Evolutionary conservation across 495 filamentous ascomycete genomes (phyloP), one percentile per base, ranked within the genome.

Genomic region (Tuber magnatum): DNA sequence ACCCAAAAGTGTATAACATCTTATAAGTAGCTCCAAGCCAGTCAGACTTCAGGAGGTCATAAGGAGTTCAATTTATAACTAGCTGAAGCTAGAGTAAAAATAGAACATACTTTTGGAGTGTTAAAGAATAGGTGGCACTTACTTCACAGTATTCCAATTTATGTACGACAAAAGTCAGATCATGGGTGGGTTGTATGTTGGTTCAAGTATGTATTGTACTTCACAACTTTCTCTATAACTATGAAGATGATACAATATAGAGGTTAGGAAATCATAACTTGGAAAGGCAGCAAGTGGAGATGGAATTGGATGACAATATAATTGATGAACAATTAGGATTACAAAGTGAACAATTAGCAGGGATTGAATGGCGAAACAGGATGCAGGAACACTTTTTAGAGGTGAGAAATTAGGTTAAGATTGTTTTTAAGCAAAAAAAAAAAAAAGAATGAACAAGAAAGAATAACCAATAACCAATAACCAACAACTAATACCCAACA

Each of bases 1-100:
- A 56, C 48, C 1, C 2, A 8, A 10, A 2, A 24, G 18, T 56
- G 24, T 2, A 56, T 56, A 7, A 56, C 48, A 5, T 8, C 48
- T 4, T 56, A 56, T 9, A n/a, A 56, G 12, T 22, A 56, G 20
- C 22, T 8, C 9, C 8, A 9, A 12, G 48, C 48, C 0, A n/a
- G 48, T 10, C 6, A 3, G 0, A 0, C 1, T 1, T 0, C 0
- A n/a, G 48, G 20, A 0, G 48, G 24, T 0, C n/a, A 56, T 56
- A 24, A 22, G 7, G 24, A 56, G 6, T 56, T 56, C 24, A n/a
- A 56, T 10, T 22, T n/a, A 10, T 0, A 22, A 12, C 48, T 56
- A 0, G 24, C 48, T 5, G 4, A 1, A 1, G 48, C 24, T 4
- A n/a, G 0, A 56, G 48, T 56, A 1, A 56, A 2, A 2, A 56